phyloP scores from a whole-genome alignment of 768 basidiomycete species.

The Mycena belliarum region DNA sequence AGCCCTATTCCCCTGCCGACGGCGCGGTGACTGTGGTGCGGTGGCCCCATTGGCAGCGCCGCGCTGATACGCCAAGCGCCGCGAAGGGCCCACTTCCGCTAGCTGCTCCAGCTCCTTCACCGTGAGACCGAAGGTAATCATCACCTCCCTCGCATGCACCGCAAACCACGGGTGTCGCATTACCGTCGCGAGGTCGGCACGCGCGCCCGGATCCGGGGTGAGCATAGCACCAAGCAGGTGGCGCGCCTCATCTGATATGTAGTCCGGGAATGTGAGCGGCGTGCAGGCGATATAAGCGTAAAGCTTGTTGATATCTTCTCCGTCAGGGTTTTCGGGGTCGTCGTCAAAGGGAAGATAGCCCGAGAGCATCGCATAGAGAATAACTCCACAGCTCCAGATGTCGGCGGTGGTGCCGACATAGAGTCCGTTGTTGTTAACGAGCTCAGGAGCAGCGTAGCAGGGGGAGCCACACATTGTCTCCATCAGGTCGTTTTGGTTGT shows the following conservation, averaged over 20 bases:
- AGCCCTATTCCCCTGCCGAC: neutral
- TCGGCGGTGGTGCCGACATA: conserved; percentile 99
- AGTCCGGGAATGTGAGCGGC: conserved; percentile 92
- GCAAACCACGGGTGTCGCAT: conserved; percentile 90
- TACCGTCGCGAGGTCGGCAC: conserved; percentile 74
- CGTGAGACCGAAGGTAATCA: conserved; percentile 58
- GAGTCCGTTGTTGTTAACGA: conserved; percentile 94
- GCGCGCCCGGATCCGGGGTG: conserved; percentile 82
- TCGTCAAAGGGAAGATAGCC: conserved; percentile 98
- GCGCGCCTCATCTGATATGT: conserved; percentile 80
- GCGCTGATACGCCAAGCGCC: conserved; percentile 63
- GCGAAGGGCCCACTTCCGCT: conserved; percentile 84
- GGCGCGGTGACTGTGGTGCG: neutral
- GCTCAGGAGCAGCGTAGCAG: conserved; percentile 97
- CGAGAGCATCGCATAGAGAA: conserved; percentile 94
- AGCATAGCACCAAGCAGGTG: conserved; percentile 90
- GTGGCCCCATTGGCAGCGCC: neutral
- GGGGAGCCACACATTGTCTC: conserved; percentile 97
- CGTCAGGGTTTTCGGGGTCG: conserved; percentile 97
- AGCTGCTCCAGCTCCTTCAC: conserved; percentile 78
- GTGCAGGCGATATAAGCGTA: conserved; percentile 99
- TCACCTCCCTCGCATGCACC: conserved; percentile 42
- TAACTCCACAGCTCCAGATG: conserved; percentile 96
- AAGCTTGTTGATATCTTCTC: conserved; percentile 97
- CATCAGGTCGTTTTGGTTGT: conserved; percentile 91